These are phyloP conservation scores for Choricystis sp. DNA, from an alignment of 139 green algal species.

Conservation along the genomic window DNA sequence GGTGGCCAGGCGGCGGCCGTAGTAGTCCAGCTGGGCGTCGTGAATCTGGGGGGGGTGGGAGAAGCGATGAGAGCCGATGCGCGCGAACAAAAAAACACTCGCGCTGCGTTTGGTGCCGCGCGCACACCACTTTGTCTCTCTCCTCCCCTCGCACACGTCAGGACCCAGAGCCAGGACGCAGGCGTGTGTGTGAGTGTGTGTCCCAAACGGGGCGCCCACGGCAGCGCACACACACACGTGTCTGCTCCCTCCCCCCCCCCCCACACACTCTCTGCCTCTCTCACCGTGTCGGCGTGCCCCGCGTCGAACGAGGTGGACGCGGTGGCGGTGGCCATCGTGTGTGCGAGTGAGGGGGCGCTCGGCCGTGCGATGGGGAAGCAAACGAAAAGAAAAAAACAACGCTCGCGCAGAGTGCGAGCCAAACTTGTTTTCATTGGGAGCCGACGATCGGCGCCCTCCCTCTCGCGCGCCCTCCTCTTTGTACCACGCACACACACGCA, in stretches of 20 bases:
- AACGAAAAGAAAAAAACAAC: neutral
- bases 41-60: conserved; percentile 21
- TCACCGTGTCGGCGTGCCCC: conserved; percentile 67
- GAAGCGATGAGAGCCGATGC: neutral
- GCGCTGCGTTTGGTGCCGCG: no score
- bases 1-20: conserved; percentile 82
- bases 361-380: no score
- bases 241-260: neutral
- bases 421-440: no score
- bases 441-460: no score
- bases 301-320: conserved; percentile 46
- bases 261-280: conserved; percentile 7
- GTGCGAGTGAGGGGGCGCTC: neutral
- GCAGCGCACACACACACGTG: neutral
- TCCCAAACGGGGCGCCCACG: neutral
- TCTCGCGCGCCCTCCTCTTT: neutral
- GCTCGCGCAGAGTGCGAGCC: no score
- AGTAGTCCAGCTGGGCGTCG: conserved; percentile 92
- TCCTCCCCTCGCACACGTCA: no score
- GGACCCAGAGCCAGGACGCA: neutral
- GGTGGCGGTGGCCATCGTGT: conserved; percentile 8
- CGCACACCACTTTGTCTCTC: no score
- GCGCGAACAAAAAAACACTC: no score
- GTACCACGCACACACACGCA: neutral
- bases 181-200: neutral